These are phyloP conservation scores for Begonia loranthoides DNA, from an alignment of 306 rosid species.

Conservation along the genomic window DNA sequence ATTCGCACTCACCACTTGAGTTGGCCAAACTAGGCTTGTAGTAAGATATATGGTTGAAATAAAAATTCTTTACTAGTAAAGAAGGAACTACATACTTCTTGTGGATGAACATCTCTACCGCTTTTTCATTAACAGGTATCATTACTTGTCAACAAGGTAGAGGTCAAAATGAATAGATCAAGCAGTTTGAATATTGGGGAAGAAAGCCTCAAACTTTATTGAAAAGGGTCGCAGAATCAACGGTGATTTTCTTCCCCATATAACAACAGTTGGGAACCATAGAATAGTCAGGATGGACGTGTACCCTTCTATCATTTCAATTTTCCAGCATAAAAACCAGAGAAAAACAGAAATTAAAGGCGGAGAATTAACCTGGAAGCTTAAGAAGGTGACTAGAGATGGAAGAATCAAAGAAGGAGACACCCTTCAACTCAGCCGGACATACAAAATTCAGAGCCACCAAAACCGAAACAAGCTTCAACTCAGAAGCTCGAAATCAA, in stretches of 20 bases:
- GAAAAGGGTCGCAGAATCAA: slow-evolving; percentile 98
- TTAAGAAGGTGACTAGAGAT: slow-evolving; percentile 39
- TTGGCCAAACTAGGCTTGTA: too few relatives aligned
- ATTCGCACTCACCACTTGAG: too few relatives aligned
- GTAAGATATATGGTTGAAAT: too few relatives aligned
- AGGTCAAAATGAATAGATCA: too few relatives aligned
- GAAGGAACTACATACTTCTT: slow-evolving; percentile 46
- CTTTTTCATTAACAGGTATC: slow-evolving; percentile 53
- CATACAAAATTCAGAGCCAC: slow-evolving; percentile 71
- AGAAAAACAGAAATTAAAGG: not conserved
- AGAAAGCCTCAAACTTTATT: slow-evolving; percentile 49
- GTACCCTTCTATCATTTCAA: too few relatives aligned
- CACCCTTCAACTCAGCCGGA: slow-evolving; percentile 65
- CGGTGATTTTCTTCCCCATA: slow-evolving; percentile 99
- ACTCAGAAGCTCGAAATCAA: too few relatives aligned
- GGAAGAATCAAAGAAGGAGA: slow-evolving; percentile 49
- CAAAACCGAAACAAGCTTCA: slow-evolving; percentile 4
- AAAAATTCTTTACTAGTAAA: not conserved
- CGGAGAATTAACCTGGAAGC: slow-evolving; percentile 43
- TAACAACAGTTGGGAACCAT: not conserved
- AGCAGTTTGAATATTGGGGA: not conserved
- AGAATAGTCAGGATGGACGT: too few relatives aligned
- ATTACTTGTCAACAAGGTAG: not conserved
- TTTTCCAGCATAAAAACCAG: slow-evolving; percentile 1
- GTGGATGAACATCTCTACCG: slow-evolving; percentile 88